These are phyloP conservation scores for Suhomyces sp. DNA, from an alignment of 805 yeast genomes.

Conservation along the genomic window DNA sequence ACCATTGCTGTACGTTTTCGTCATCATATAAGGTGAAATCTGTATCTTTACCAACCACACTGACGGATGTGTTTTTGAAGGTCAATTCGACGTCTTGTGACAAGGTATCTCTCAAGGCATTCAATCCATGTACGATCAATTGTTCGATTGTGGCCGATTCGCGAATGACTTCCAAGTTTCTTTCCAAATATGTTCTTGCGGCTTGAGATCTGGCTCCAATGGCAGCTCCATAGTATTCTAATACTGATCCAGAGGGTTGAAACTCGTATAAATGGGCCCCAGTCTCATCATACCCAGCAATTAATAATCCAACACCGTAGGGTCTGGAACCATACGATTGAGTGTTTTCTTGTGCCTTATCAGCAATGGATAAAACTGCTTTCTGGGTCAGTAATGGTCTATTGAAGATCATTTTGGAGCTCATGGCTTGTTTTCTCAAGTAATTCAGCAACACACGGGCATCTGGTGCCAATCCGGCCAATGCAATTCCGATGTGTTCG, in stretches of 20 bases:
- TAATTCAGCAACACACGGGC: constrained; percentile 91
- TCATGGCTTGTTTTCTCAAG: constrained; percentile 88
- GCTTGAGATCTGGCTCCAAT: constrained; percentile 99
- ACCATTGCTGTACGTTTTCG: constrained; percentile 82
- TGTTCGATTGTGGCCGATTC: constrained; percentile 62
- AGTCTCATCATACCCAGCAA: constrained; percentile 87
- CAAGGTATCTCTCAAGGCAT: constrained; percentile 89
- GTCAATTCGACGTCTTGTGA: constrained; percentile 92
- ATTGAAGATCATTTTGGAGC: constrained; percentile 78
- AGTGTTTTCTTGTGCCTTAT: constrained; percentile 95
- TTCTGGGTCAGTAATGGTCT: constrained; percentile 80
- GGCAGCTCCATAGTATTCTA: constrained; percentile 91
- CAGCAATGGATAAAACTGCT: constrained; percentile 85
- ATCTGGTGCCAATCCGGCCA: constrained; percentile 98
- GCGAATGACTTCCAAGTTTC: constrained; percentile 69
- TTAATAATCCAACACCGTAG: constrained; percentile 92
- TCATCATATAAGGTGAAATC: constrained; percentile 81
- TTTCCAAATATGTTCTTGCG: constrained; percentile 92
- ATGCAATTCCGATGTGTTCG: constrained; percentile 89
- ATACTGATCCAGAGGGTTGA: constrained; percentile 91
- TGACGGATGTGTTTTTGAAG: constrained; percentile 80
- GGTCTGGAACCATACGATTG: constrained; percentile 97
- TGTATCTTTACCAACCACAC: constrained; percentile 82
- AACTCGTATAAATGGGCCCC: constrained; percentile 95
- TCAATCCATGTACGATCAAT: constrained; percentile 80